Evolutionary conservation across 352 stramenopile genomes (phyloP).

Genomic region (Globisporangium orthogonon): DNA sequence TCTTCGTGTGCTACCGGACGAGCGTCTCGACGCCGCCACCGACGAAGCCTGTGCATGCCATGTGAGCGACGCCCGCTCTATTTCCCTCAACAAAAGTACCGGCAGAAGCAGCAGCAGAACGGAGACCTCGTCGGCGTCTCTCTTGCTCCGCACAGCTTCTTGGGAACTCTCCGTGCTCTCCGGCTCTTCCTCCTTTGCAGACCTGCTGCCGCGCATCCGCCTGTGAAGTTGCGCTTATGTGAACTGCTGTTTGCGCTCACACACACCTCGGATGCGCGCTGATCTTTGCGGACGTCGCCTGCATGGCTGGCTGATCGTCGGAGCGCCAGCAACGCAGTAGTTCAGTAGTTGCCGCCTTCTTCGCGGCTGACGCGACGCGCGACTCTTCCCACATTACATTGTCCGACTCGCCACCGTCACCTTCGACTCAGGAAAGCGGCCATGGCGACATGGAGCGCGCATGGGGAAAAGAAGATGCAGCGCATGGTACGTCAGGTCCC

Average conservation of each 20-base stretch:
- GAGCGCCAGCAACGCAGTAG: background rate
- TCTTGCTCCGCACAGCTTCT: background rate
- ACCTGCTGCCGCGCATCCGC: background rate
- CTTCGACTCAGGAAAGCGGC: background rate
- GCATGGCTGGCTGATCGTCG: background rate
- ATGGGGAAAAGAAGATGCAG: conserved; percentile 12
- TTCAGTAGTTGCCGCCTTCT: background rate
- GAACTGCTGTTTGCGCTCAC: background rate
- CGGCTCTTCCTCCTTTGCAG: background rate
- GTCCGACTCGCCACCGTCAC: background rate
- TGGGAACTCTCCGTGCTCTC: background rate
- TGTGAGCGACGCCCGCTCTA: background rate
- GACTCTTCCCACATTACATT: background rate
- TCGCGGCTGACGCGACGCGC: background rate
- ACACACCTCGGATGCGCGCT: background rate
- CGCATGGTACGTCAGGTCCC: conserved; percentile 12
- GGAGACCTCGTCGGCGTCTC: background rate
- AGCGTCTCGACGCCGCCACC: background rate
- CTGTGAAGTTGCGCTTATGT: background rate
- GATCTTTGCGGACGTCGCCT: background rate
- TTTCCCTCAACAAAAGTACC: background rate
- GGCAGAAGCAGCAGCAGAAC: background rate
- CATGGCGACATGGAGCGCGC: conserved; percentile 13
- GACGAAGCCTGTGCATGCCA: background rate
- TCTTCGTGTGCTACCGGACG: background rate